Evolutionary conservation across 768 basidiomycete species (phyloP).

Genomic region (Kwoniella sp.): DNA sequence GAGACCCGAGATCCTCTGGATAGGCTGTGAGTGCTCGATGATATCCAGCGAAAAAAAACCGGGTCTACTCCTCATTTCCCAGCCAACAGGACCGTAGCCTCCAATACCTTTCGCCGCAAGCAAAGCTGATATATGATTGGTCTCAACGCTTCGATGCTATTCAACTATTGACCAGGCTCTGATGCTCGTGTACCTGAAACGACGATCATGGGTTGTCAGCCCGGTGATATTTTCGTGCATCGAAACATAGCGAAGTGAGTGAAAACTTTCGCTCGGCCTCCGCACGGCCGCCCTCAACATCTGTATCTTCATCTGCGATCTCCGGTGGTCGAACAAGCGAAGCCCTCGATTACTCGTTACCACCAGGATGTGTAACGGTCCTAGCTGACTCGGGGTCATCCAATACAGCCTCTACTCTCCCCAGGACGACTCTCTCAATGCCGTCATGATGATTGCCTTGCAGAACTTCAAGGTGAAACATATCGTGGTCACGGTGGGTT

Average conservation of each 20-base stretch:
- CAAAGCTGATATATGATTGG: no score
- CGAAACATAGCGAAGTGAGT: constrained; percentile 49
- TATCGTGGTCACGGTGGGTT: constrained; percentile 47
- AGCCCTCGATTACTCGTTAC: neutral
- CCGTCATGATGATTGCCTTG: constrained; percentile 48
- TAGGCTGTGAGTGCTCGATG: constrained; percentile 43
- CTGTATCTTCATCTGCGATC: neutral
- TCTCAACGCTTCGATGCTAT: no score
- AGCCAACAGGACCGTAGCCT: no score
- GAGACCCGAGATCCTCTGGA: constrained; percentile 50
- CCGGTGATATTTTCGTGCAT: constrained; percentile 48
- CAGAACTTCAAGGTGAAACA: constrained; percentile 51
- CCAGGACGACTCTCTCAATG: constrained; percentile 46
- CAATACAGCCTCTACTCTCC: constrained; percentile 40
- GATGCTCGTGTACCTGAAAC: constrained; percentile 51
- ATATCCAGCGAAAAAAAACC: neutral
- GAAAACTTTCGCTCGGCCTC: no score
- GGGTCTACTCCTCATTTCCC: neutral
- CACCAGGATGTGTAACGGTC: neutral
- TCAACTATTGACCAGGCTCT: constrained; percentile 28
- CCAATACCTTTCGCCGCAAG: no score
- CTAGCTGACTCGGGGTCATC: neutral
- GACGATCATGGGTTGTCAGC: constrained; percentile 44
- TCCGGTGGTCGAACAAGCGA: no score
- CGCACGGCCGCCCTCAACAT: neutral